These are phyloP conservation scores for Articulospora tetracladia DNA, from an alignment of 495 filamentous ascomycete genomes.

Conservation along the genomic window DNA sequence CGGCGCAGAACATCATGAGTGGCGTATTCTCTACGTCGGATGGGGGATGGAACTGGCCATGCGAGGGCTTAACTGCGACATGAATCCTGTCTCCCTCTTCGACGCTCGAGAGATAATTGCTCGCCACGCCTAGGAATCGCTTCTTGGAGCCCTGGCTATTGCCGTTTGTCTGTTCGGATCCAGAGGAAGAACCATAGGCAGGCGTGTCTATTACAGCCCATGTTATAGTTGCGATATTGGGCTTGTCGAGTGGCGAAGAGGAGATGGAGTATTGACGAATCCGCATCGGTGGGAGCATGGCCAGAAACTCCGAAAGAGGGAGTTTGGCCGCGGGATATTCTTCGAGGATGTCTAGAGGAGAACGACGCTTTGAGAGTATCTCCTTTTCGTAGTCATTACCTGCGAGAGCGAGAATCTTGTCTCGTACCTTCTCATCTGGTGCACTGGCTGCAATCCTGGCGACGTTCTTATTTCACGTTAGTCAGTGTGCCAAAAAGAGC, in stretches of 20 bases:
- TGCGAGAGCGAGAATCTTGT: slow-evolving; percentile 43
- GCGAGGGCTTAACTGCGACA: slow-evolving; percentile 52
- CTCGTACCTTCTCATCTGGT: slow-evolving; percentile 31
- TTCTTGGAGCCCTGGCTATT: slow-evolving; percentile 10
- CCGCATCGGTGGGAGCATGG: slow-evolving; percentile 70
- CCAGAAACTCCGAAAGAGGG: slow-evolving; percentile 58
- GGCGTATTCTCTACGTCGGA: slow-evolving; percentile 54
- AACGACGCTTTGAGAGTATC: slow-evolving; percentile 53
- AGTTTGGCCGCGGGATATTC: slow-evolving; percentile 51
- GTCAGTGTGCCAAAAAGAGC: slow-evolving; percentile 2
- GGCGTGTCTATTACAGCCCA: slow-evolving; percentile 60
- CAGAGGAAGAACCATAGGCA: slow-evolving; percentile 44
- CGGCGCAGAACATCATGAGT: slow-evolving; percentile 60
- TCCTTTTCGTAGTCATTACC: slow-evolving; percentile 47
- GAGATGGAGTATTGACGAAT: slow-evolving; percentile 78
- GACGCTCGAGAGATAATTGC: slow-evolving; percentile 52
- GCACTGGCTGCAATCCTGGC: slow-evolving; percentile 37
- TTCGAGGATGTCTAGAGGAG: slow-evolving; percentile 62
- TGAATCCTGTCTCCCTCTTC: slow-evolving; percentile 56
- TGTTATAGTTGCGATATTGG: slow-evolving; percentile 58
- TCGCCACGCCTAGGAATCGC: slow-evolving; percentile 48
- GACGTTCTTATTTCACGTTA: slow-evolving; percentile 39
- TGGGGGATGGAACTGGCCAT: slow-evolving; percentile 65
- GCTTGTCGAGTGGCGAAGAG: slow-evolving; percentile 62
- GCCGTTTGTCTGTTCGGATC: slow-evolving; percentile 30